Conservation (phyloP, 352 stramenopile species). For the Pythium insidiosum region DNA sequence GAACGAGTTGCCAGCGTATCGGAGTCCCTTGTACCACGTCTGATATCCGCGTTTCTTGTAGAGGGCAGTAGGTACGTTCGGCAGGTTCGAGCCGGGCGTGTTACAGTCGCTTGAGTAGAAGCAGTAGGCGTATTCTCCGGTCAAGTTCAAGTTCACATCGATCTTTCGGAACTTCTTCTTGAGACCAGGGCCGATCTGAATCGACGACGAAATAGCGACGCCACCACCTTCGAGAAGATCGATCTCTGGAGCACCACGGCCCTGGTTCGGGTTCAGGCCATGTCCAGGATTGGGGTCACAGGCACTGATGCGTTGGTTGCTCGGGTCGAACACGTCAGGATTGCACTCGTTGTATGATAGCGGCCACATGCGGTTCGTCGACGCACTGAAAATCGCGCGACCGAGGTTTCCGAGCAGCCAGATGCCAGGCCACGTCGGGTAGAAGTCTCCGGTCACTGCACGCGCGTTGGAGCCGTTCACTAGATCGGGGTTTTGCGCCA, state of each 20-base stretch:
- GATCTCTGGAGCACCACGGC: constrained; percentile 92
- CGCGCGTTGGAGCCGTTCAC: constrained; percentile 63
- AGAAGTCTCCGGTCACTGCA: constrained; percentile 24
- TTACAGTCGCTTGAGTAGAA: constrained; percentile 32
- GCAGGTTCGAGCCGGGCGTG: constrained; percentile 43
- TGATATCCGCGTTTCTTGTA: constrained; percentile 29
- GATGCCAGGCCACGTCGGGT: constrained; percentile 89
- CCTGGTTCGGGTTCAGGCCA: constrained; percentile 83
- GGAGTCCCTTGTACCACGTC: constrained; percentile 50
- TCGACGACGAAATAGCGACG: constrained; percentile 57
- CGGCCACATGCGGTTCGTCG: constrained; percentile 92
- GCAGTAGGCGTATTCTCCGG: constrained; percentile 20
- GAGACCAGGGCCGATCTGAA: constrained; percentile 65
- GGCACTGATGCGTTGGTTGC: constrained; percentile 75
- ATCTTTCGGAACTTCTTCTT: constrained; percentile 36
- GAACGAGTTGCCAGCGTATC: constrained; percentile 50
- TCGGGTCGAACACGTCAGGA: constrained; percentile 70
- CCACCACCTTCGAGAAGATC: constrained; percentile 90
- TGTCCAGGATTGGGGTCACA: constrained; percentile 89
- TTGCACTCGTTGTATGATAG: constrained; percentile 93
- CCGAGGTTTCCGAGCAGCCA: constrained; percentile 96
- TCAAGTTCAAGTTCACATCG: constrained; percentile 20
- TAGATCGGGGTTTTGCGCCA: constrained; percentile 53
- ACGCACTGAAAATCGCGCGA: constrained; percentile 90
- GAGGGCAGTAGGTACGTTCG: constrained; percentile 35